A percentile compares a stretch with the other conserved stretches of the same genome.
Conservation (phyloP, 257 asterid genomes). For the Solanum chilense region DNA sequence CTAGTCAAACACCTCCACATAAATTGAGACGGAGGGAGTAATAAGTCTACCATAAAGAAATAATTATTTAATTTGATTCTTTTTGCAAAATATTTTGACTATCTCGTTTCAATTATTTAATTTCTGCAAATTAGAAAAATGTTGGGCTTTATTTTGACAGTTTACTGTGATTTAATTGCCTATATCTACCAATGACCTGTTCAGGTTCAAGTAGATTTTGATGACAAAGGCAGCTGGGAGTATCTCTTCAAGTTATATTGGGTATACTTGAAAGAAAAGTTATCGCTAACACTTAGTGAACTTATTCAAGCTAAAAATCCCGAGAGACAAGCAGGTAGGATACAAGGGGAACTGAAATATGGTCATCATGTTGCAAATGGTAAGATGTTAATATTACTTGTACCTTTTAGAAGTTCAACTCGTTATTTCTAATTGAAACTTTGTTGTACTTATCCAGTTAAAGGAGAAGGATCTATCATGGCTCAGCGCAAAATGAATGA, state of each 20-base stretch:
- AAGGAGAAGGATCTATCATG: conserved; percentile 21
- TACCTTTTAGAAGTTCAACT: not conserved
- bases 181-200: not conserved
- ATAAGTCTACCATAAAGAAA: not conserved
- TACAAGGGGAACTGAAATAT: not conserved
- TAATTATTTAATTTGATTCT: not conserved
- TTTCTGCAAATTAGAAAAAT: not conserved
- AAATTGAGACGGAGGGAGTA: not conserved
- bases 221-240: conserved; percentile 82
- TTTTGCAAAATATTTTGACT: not conserved
- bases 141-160: not conserved
- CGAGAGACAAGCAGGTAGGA: conserved; percentile 20
- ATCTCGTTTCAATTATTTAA: not conserved
- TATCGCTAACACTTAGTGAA: conserved; percentile 51
- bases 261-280: conserved; percentile 48
- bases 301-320: conserved; percentile 57
- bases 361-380: conserved; percentile 9
- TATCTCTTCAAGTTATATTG: conserved; percentile 86
- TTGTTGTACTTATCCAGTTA: conserved; percentile 4
- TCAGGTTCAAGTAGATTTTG: conserved; percentile 82
- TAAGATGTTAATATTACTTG: not conserved
- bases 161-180: not conserved
- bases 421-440: not conserved
- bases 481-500: not conserved
- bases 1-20: not conserved